Evolutionary conservation across 2,329 filamentous ascomycete species (phyloP).

Genomic region (Epichloe coenophiala): DNA sequence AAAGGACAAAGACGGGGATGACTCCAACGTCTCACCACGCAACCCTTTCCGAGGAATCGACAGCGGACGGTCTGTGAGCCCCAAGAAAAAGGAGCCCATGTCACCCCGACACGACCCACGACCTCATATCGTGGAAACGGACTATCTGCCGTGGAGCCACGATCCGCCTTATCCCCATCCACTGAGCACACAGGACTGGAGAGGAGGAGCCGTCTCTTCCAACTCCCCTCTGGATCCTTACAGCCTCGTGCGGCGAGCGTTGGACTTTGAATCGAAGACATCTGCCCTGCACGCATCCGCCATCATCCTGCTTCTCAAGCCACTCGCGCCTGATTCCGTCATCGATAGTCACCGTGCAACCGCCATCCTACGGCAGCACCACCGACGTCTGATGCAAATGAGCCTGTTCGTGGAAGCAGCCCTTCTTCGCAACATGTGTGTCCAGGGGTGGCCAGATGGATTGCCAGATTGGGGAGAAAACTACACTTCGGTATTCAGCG

Average conservation of each 20-base stretch:
- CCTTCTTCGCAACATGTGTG: conserved; percentile 46
- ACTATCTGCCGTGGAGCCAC: conserved; percentile 45
- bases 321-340: conserved; percentile 38
- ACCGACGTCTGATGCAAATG: conserved; percentile 45
- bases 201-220: background rate
- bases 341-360: conserved; percentile 42
- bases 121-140: conserved; percentile 36
- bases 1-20: conserved; percentile 11
- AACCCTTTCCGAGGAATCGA: conserved; percentile 3
- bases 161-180: conserved; percentile 44
- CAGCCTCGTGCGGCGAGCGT: conserved; percentile 35
- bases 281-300: conserved; percentile 46
- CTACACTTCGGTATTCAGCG: conserved; percentile 39
- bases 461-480: conserved; percentile 39
- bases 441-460: conserved; percentile 40
- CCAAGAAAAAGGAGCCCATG: conserved; percentile 11
- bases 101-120: conserved; percentile 25
- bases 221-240: conserved; percentile 39
- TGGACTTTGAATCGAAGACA: conserved; percentile 41
- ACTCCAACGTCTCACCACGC: background rate
- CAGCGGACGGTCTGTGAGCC: conserved; percentile 11
- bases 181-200: conserved; percentile 8
- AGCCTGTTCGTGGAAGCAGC: conserved; percentile 46
- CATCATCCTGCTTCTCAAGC: conserved; percentile 45
- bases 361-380: conserved; percentile 45